Percentiles rank a stretch among this genome's conserved stretches.
Evolutionary conservation across 768 basidiomycete genomes (phyloP).

Genomic region (Rhodotorula babjevae): DNA sequence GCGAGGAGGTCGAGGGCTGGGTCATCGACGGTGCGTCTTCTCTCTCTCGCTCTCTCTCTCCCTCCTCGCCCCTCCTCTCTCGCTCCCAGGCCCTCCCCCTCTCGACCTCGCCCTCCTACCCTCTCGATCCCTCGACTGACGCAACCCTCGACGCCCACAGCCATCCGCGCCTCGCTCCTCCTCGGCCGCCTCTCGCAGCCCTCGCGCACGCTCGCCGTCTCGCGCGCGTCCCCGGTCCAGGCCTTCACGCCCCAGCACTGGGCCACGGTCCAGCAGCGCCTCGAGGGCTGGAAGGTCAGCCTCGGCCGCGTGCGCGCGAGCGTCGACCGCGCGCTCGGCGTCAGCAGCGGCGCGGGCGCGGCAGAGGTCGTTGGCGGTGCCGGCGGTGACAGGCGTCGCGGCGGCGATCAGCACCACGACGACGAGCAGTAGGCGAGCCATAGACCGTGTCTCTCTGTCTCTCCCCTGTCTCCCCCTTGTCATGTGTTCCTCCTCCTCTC

Average conservation of each 20-base stretch:
- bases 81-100: background rate
- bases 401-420: background rate
- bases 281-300: slow-evolving; percentile 59
- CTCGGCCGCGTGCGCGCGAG: slow-evolving; percentile 2
- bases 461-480: too few species aligned
- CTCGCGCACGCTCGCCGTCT: slow-evolving; percentile 65
- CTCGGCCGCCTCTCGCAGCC: slow-evolving; percentile 80
- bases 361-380: background rate
- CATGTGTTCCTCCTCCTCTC: too few species aligned
- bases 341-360: background rate
- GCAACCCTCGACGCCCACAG: slow-evolving; percentile 52
- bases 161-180: slow-evolving; percentile 72
- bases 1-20: slow-evolving; percentile 73
- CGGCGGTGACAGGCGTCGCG: background rate
- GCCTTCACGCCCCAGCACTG: slow-evolving; percentile 67
- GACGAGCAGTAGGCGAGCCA: background rate
- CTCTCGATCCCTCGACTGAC: background rate
- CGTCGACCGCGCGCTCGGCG: background rate
- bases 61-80: too few species aligned
- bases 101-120: background rate
- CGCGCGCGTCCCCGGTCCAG: slow-evolving; percentile 58
- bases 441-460: too few species aligned
- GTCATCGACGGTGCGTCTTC: slow-evolving; percentile 67
- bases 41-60: background rate
- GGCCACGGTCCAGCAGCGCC: slow-evolving; percentile 67